Evolutionary conservation across 176 grass and related monocot species (phyloP), one percentile per base, ranked within the genome.

Genomic region (Microstegium vimineum): DNA sequence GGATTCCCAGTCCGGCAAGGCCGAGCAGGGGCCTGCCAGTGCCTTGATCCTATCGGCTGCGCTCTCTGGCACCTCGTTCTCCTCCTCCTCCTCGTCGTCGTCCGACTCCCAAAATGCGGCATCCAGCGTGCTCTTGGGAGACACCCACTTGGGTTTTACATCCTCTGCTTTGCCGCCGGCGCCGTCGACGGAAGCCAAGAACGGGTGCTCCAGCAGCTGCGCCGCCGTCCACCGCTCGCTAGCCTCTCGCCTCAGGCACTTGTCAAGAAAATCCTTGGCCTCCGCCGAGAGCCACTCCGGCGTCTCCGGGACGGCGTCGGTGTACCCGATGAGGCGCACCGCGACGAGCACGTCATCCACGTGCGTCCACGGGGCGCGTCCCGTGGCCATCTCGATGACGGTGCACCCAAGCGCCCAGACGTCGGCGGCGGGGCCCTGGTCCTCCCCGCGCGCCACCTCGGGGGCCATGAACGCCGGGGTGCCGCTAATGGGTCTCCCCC

Each of bases 391-490:
- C 90, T 94, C 95, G 61, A 98, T 49, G 61, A 92, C 61, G 35
- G 81, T 89, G 90, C 94, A 97, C 0, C 92, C 94, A 2, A 94
- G 86, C 7, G 94, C 92, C 94, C 92, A 98, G 9, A 98, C 85
- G 56, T 98, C 92, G 73, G 92, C 94, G 4, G 81, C 70, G 6
- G 76, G 84, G 1, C 92, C 84, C 78, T 93, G 90, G 86, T 88
- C 92, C 67, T 98, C 92, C 35, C 92, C 92, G 51, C 95, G 87
- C 10, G 75, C 92, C 32, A 93, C 95, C 86, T 98, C 95, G 5
- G 95, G 95, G 16, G 95, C 90, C 95, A 98, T 95, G 86, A 95
- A 98, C 83, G 94, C 83, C 78, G 90, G 92, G 5, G 92, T 98
- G 20, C 95, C 95, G 2, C 90, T 82, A 45, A 94, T 47, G 38